Base-by-base conservation (phyloP, 2,329 filamentous ascomycete species). In the Domatiomyces catenatus region DNA sequence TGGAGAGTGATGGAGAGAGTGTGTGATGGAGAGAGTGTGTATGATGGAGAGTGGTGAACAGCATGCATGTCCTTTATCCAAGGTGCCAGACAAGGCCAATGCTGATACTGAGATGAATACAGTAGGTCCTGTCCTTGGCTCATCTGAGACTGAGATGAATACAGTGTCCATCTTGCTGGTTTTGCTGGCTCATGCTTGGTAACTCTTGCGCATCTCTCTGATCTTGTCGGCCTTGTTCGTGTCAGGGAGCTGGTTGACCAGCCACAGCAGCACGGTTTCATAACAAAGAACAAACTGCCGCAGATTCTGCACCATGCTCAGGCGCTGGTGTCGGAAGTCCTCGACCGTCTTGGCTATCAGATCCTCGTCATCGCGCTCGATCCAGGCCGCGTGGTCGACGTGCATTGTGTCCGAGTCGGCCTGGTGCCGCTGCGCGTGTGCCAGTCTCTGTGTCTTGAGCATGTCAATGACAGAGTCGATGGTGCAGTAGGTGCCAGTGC, bases 301-400 rank as follows among this genome's bases (percentile, higher is more conserved):
- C 52, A 96, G 70, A 61, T 84, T 95, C 67, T 96, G 92, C 44
- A 98, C 90, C 89, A 96, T 98, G 67, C 88, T 95, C 18, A 95
- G 69, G 57, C 92, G 74, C 69, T 98, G 92, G 47, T 76, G 73
- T 51, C 92, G 75, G 66, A 98, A 94, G 60, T 95, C 88, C 59
- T 92, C 84, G 1, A 98, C 90, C 0, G 89, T 92, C 63, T 80
- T 81, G 55, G 86, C 81, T 46, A 98, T 81, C 53, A 96, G 67
- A 64, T 98, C 92, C 1, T 85, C 63, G 22, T 78, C 75, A 46
- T 86, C 79, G 54, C 83, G 75, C 12, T 74, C 67, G n/a, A 89
- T 64, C 84, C 85, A 94, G 12, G 57, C 58, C 24, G 66, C 61
- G 18, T 62, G 56, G 28, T 66, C 61, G 20, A 63, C 57, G 36